Evolutionary conservation across 208 protist genomes (phyloP).

Genomic region (Trypanosoma vivax): DNA sequence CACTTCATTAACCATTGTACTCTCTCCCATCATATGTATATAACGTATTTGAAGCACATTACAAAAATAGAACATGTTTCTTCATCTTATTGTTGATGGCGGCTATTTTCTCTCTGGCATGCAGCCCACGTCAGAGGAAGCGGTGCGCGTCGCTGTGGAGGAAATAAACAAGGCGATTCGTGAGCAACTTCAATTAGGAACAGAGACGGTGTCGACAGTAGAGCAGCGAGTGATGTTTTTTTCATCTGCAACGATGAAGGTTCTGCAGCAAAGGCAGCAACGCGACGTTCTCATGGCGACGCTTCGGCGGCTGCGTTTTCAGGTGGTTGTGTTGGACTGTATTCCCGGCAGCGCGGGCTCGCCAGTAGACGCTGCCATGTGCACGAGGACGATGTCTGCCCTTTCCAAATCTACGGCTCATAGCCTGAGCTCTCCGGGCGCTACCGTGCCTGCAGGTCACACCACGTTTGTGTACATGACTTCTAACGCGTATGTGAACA

Average conservation of each 20-base stretch:
- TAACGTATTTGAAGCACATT: not conserved
- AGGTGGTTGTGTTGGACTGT: constrained; percentile 54
- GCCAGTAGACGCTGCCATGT: constrained; percentile 69
- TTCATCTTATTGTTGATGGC: constrained; percentile 65
- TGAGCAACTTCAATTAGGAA: constrained; percentile 29
- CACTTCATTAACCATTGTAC: not conserved
- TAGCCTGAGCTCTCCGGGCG: not conserved
- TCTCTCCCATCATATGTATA: not conserved
- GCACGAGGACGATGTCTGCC: constrained; percentile 48
- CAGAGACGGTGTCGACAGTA: constrained; percentile 5
- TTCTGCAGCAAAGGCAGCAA: constrained; percentile 26
- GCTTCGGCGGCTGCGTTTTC: constrained; percentile 57
- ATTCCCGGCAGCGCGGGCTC: constrained; percentile 44
- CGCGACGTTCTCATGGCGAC: constrained; percentile 43
- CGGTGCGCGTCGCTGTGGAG: constrained; percentile 32
- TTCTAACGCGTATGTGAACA: constrained; percentile 50
- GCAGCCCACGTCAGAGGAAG: constrained; percentile 36
- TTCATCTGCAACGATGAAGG: constrained; percentile 46
- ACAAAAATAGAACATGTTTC: constrained; percentile 15
- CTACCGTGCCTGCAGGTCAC: constrained; percentile 14
- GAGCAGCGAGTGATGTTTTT: constrained; percentile 60
- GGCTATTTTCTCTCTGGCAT: constrained; percentile 75
- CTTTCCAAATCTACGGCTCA: constrained; percentile 23
- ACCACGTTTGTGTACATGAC: constrained; percentile 30
- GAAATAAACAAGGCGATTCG: constrained; percentile 32